phyloP scores from a whole-genome alignment of 495 filamentous ascomycete species.

The Immersiella caudata region DNA sequence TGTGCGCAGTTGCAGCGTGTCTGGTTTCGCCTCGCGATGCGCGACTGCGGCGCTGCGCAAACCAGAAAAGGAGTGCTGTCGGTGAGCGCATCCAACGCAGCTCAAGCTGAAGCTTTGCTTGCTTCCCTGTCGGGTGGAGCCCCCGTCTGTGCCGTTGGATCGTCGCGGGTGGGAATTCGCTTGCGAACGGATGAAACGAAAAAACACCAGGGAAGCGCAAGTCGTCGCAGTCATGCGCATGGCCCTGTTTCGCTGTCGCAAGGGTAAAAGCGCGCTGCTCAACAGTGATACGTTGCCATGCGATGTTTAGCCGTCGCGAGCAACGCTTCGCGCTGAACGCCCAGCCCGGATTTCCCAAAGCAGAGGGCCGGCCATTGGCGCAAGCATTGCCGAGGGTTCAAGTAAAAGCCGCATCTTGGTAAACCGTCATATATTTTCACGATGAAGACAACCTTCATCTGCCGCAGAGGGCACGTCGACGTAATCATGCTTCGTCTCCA shows the following conservation, averaged over 20 bases:
- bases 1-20: not conserved
- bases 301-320: not conserved
- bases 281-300: not conserved
- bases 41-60: not conserved
- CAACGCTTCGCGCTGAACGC: not conserved
- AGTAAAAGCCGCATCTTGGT: not conserved
- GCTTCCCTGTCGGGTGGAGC: not conserved
- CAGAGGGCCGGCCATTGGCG: conserved; percentile 2
- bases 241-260: not conserved
- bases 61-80: not conserved
- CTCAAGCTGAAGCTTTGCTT: not conserved
- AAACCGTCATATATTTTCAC: not conserved
- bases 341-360: conserved; percentile 5
- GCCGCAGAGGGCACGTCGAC: not conserved
- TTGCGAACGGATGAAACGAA: not conserved
- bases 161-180: not conserved
- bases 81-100: not conserved
- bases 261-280: not conserved
- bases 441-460: not conserved
- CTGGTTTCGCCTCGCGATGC: not conserved
- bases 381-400: not conserved
- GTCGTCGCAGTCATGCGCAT: not conserved
- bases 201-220: not conserved
- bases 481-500: not conserved
- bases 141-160: not conserved